Base-by-base conservation (phyloP, 139 green algal genomes). In the Chlorella vulgaris region DNA sequence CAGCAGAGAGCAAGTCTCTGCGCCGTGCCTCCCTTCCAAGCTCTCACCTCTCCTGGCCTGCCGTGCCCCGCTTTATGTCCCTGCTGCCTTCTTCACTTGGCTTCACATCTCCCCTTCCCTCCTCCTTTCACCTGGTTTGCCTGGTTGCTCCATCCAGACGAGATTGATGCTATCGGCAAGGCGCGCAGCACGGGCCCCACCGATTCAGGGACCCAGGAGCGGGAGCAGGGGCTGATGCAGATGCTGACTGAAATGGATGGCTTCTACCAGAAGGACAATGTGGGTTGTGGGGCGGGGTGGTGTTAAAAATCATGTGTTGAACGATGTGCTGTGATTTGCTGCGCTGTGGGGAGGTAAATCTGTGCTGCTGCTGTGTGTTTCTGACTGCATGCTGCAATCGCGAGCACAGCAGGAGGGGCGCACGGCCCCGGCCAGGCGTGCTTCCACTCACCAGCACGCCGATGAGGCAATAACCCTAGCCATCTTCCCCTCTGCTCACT, bases 101-200 rank as follows among this genome's bases (percentile, higher is more conserved):
- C n/a, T n/a, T n/a, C n/a, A n/a, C n/a, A n/a, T n/a, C n/a, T n/a
- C n/a, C n/a, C n/a, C n/a, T n/a, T n/a, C n/a, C n/a, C n/a, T n/a
- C n/a, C n/a, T n/a, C n/a, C n/a, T n/a, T n/a, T n/a, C n/a, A n/a
- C n/a, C n/a, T n/a, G n/a, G n/a, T n/a, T n/a, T n/a, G n/a, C n/a
- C n/a, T n/a, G n/a, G n/a, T n/a, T n/a, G n/a, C n/a, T n/a, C n/a
- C n/a, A n/a, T n/a, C n/a, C 87, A 96, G 96, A 99, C 79, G 96
- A 99, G 88, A 99, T 99, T 74, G 97, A 99, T 85, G 96, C 97
- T 3, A 97, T 99, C 61, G 97, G 94, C 35, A 99, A 89, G 74
- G 83, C 87, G 51, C 76, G 91, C 51, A 82, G 75, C 60, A 74
- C 63, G 36, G 75, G 73, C 28, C 28, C n/a, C 39, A 47, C 55